phyloP scores from a whole-genome alignment of 2,329 filamentous ascomycete genomes.

The Fusarium euwallaceae region DNA sequence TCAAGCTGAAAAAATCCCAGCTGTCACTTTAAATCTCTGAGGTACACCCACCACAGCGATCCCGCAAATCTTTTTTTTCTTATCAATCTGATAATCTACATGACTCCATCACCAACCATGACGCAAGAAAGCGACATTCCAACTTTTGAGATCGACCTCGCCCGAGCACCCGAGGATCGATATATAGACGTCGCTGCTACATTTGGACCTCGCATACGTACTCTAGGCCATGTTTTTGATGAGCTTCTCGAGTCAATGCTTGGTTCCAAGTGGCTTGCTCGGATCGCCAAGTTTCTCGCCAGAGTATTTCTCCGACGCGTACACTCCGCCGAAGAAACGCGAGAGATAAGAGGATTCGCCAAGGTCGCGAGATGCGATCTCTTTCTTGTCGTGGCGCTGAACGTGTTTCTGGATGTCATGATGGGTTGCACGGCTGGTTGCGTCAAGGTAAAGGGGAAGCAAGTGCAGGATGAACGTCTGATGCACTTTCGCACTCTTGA shows the following conservation, averaged over 20 bases:
- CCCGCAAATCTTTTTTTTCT: too few species aligned
- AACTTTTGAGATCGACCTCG: constrained; percentile 20
- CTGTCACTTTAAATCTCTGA: constrained; percentile 4
- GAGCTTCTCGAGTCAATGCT: constrained; percentile 29
- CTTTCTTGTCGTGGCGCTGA: constrained; percentile 70
- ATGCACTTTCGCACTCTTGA: constrained; percentile 63
- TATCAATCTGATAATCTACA: constrained; percentile 12
- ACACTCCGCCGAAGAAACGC: constrained; percentile 66
- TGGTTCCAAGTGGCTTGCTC: constrained; percentile 20
- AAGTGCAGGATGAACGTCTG: constrained; percentile 48
- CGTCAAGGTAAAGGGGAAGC: constrained; percentile 11
- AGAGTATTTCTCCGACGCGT: constrained; percentile 62
- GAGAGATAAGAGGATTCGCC: constrained; percentile 69
- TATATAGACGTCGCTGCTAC: constrained; percentile 20
- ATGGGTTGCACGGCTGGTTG: constrained; percentile 74
- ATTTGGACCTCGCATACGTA: constrained; percentile 14
- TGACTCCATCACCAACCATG: background rate
- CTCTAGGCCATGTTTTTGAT: constrained; percentile 26
- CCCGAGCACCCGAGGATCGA: constrained; percentile 4
- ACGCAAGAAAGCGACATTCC: constrained; percentile 9
- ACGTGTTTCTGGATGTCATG: constrained; percentile 70
- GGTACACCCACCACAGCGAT: too few species aligned
- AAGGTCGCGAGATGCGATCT: constrained; percentile 63
- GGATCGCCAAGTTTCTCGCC: constrained; percentile 54
- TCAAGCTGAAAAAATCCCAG: background rate